Evolutionary conservation across 176 grass and related monocot genomes (phyloP), one percentile per base, ranked within the genome.

Genomic region (Avena eriantha): DNA sequence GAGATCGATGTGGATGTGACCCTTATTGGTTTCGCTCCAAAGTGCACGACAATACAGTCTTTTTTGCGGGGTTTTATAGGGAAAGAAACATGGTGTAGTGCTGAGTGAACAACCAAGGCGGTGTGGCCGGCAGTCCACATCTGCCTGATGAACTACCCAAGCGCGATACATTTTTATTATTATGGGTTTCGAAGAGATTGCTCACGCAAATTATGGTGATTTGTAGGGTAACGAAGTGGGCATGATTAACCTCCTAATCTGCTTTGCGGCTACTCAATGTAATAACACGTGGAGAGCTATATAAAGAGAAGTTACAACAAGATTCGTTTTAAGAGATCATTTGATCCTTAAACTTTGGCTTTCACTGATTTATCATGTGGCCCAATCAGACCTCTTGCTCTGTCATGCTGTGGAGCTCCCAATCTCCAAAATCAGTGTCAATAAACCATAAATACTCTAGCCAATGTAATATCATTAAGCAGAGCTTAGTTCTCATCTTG

Each of bases 61-160:
- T 73, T 73, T 79, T 80, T 39, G 22, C 48, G 16, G 64, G 63
- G 80, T 90, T 86, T 84, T 73, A 56, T 57, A 80, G 76, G 74
- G 71, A 84, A 83, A 91, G 81, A 84, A 91, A 83, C 83, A 78
- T 72, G 84, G 86, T 82, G 77, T 78, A 81, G 87, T 97, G 87
- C 81, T 53, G 0, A 21, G 80, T 76, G 81, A 91, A 91, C 89
- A 33, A 76, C 89, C 81, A 80, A 50, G 85, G 85, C 51, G 89
- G 75, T 65, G 89, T 81, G 89, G 29, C 29, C 29, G 29, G 75
- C 69, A 80, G 59, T 81, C 89, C 79, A 91, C 89, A 91, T 84
- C 85, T 41, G 76, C 75, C 67, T 84, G 85, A 80, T 84, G 22
- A 91, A 41, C 39, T 41, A 41, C 29, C 39, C 39, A 41, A 41